Base-by-base conservation (phyloP, 1,284 basidiomycete genomes). In the Agroathelia rolfsii region DNA sequence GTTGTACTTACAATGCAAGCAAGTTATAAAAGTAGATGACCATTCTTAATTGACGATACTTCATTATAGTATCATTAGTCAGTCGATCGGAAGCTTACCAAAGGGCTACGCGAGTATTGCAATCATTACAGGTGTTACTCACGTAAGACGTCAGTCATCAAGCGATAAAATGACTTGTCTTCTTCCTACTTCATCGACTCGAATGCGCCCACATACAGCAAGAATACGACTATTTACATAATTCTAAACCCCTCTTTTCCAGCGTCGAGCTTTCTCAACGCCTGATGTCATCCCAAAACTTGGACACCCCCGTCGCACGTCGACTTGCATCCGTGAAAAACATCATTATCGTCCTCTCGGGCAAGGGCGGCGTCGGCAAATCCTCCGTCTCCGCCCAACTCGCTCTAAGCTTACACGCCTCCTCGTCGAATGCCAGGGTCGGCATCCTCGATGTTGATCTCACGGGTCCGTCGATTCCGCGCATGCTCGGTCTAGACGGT, bases 311-410 rank as follows among this genome's bases (percentile, higher is more conserved):
- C 0, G 63, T 80, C 13, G 59, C 63, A 2, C 62, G 69, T 30
- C 77, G 86, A 30, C 64, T 94, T 20, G 58, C 66, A 38, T 63
- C 64, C 3, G 79, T 97, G 41, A 83, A 85, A 47, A 75, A 90
- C 51, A 78, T 97, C 54, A 78, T 98, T 47, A 79, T 97, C 43
- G 92, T 98, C 34, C 72, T 94, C 28, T 89, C 90, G 1, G 94
- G 94, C 13, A 98, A 98, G 58, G 94, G 94, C 24, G 95, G 95
- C 23, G 94, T 98, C 23, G 95, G 95, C 40, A 99, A 99, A 64
- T 96, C 92, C 7, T 95, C 90, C 1, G 86, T 97, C 10, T 81
- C 90, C 2, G 76, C 86, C 1, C 95, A 98, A 49, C 74, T 98
- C 8, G 94, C 94, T 0, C 72, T 98, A 21, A 87, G 81, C 35